Conservation (phyloP, 805 yeast genomes). For the Ogataea allantospora region DNA sequence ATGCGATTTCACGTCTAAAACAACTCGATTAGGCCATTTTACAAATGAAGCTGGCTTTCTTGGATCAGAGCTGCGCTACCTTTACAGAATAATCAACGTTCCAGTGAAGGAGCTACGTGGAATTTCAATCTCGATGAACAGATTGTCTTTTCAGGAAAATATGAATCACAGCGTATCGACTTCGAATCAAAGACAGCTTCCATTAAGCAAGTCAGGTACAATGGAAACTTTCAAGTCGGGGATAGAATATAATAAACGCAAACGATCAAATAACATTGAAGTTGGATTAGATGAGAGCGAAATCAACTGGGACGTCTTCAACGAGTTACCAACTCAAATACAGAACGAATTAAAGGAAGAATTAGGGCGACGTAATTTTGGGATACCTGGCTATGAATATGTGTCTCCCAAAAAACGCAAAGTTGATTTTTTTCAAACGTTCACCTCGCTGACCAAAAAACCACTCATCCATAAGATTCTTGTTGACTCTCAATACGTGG, state of each 20-base stretch:
- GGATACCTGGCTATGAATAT: constrained; percentile 13
- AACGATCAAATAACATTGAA: neutral
- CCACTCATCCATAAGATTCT: constrained; percentile 1
- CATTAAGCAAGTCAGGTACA: constrained; percentile 23
- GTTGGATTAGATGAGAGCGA: constrained; percentile 21
- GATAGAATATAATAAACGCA: neutral
- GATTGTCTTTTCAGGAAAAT: constrained; percentile 42
- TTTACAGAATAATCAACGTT: constrained; percentile 55
- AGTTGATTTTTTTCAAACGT: constrained; percentile 11
- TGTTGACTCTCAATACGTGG: constrained; percentile 12
- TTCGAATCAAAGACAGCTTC: constrained; percentile 35
- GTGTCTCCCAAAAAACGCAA: constrained; percentile 24
- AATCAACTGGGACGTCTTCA: constrained; percentile 66
- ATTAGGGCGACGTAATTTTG: constrained; percentile 39
- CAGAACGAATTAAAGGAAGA: constrained; percentile 59
- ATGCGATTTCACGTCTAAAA: constrained; percentile 63
- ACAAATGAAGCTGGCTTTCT: constrained; percentile 62
- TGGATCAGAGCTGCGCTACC: constrained; percentile 54
- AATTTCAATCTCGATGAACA: constrained; percentile 65
- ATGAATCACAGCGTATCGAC: constrained; percentile 18
- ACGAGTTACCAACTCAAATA: constrained; percentile 63
- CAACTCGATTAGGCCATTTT: constrained; percentile 57
- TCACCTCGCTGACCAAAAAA: constrained; percentile 12
- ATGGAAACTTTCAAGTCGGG: neutral
- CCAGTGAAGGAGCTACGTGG: constrained; percentile 71